Percentiles rank a stretch among this genome's conserved stretches.
Evolutionary conservation across 371 early-diverging fungal species (phyloP).

Genomic region (Mucor velutinosus): DNA sequence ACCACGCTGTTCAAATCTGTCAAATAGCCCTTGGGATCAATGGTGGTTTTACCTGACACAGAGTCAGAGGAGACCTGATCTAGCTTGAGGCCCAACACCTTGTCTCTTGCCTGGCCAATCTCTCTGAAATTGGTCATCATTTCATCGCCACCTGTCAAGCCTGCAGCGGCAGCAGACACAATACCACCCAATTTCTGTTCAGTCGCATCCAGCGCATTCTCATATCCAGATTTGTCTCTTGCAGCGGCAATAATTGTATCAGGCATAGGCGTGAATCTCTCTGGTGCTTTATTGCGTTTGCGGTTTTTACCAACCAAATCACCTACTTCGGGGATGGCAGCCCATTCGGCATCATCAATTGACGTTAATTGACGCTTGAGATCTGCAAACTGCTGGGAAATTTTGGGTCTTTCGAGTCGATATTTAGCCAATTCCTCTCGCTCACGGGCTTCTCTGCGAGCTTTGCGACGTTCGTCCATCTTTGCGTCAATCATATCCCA

Average conservation of each 20-base stretch:
- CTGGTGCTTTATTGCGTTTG: constrained; percentile 65
- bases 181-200: constrained; percentile 56
- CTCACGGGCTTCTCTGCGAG: constrained; percentile 71
- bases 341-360: constrained; percentile 90
- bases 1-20: constrained; percentile 88
- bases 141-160: constrained; percentile 43
- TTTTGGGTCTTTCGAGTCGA: constrained; percentile 64
- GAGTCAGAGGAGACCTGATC: constrained; percentile 79
- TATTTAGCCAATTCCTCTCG: constrained; percentile 57
- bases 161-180: constrained; percentile 36
- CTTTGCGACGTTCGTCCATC: constrained; percentile 88
- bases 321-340: constrained; percentile 88
- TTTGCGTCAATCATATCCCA: constrained; percentile 89
- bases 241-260: constrained; percentile 81
- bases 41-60: constrained; percentile 78
- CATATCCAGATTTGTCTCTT: constrained; percentile 55
- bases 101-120: constrained; percentile 93
- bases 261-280: constrained; percentile 81
- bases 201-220: constrained; percentile 59
- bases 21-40: constrained; percentile 95
- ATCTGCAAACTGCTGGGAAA: constrained; percentile 92
- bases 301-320: constrained; percentile 85
- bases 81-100: constrained; percentile 84
- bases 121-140: constrained; percentile 87
- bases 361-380: constrained; percentile 80